Conservation (phyloP, 208 protist genomes). For the Baffinella frigidus region DNA sequence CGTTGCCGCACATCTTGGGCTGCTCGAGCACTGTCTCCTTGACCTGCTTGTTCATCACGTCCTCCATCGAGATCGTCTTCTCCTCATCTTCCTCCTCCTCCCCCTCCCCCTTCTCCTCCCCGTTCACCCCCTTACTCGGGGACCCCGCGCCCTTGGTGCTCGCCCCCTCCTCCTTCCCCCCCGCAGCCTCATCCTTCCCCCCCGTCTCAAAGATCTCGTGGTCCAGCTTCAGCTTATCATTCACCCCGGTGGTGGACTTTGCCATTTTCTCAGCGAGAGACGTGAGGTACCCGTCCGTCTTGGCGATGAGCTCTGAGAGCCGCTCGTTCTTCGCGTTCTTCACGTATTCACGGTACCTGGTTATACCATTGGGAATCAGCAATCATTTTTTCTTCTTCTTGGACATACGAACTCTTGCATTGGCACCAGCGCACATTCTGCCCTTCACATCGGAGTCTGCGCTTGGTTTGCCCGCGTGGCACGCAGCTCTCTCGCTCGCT, state of each 20-base stretch:
- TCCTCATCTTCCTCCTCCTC: not conserved
- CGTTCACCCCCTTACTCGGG: not conserved
- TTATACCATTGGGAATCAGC: not conserved
- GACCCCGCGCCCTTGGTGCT: not conserved
- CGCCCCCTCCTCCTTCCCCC: not conserved
- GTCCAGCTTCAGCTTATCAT: not conserved
- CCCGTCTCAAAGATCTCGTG: not conserved
- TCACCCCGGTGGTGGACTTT: not conserved
- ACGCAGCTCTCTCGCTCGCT: too few relatives aligned
- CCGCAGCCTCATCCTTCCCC: not conserved
- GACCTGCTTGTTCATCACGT: not conserved
- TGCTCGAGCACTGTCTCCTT: constrained; percentile 8
- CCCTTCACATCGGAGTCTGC: too few relatives aligned
- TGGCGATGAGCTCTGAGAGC: constrained; percentile 20
- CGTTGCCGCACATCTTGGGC: not conserved
- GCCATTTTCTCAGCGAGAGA: not conserved
- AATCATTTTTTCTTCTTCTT: too few relatives aligned
- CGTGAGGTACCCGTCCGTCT: constrained; percentile 5
- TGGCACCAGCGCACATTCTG: too few relatives aligned
- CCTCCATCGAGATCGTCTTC: constrained; percentile 3
- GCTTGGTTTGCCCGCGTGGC: too few relatives aligned
- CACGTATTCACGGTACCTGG: constrained; percentile 26
- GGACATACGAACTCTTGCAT: not conserved
- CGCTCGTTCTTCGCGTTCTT: constrained; percentile 50
- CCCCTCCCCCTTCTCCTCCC: not conserved